Evolutionary conservation across 192 early-diverging fungal species (phyloP).

Genomic region (Thoreauomyces humboldtii): DNA sequence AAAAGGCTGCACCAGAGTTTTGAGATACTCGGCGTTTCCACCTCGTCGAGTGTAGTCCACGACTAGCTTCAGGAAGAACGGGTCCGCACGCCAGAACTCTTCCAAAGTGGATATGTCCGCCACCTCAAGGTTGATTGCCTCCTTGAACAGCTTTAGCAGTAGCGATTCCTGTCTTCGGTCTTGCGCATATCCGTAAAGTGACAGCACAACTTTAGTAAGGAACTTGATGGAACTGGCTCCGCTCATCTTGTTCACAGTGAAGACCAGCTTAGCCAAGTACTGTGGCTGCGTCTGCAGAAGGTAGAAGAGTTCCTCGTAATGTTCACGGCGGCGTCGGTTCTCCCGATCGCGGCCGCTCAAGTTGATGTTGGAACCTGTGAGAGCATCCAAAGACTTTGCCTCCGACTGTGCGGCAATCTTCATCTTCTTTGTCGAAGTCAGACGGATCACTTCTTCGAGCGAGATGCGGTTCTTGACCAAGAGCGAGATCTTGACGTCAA

Average conservation of each 20-base stretch:
- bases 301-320: constrained; percentile 95
- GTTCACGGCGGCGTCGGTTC: constrained; percentile 67
- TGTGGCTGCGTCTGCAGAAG: constrained; percentile 93
- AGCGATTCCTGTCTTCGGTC: constrained; percentile 95
- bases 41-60: constrained; percentile 93
- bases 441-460: constrained; percentile 88
- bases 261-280: constrained; percentile 87
- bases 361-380: constrained; percentile 52
- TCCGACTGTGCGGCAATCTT: constrained; percentile 24
- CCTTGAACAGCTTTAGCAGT: constrained; percentile 88
- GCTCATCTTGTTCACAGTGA: constrained; percentile 76
- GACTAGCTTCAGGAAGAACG: constrained; percentile 94
- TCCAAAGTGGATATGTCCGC: constrained; percentile 74
- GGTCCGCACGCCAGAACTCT: constrained; percentile 94
- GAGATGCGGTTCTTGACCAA: constrained; percentile 94
- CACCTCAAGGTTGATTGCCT: constrained; percentile 83
- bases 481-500: constrained; percentile 96
- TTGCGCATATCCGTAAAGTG: constrained; percentile 96
- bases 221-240: constrained; percentile 73
- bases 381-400: constrained; percentile 21
- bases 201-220: constrained; percentile 85
- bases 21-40: constrained; percentile 89
- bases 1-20: constrained; percentile 78
- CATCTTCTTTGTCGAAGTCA: constrained; percentile 48
- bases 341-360: constrained; percentile 84